Evolutionary conservation across 1,284 basidiomycete genomes (phyloP).

Genomic region (Hortiboletus rubellus): DNA sequence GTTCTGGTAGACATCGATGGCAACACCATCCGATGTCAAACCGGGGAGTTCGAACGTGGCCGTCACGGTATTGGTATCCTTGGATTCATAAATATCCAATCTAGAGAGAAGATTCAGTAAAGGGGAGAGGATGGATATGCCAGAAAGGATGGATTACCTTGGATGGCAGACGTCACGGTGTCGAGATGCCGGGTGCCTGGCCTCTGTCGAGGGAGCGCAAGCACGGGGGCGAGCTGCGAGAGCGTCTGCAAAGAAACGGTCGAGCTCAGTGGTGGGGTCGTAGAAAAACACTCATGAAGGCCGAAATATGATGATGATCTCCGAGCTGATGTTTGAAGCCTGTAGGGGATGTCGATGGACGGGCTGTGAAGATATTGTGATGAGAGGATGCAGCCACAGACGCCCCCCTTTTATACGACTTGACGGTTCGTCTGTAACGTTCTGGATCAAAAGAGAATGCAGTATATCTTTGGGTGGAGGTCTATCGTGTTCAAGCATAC

Average conservation of each 20-base stretch:
- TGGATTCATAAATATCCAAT: conserved; percentile 38
- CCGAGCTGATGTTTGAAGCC: neutral
- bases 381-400: neutral
- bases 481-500: neutral
- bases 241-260: conserved; percentile 12
- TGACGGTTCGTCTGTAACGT: neutral
- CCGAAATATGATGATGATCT: neutral
- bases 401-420: conserved; percentile 1
- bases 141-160: neutral
- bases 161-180: neutral
- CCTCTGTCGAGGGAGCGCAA: neutral
- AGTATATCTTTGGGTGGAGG: neutral
- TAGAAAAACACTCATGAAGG: conserved; percentile 14
- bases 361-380: neutral
- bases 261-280: conserved; percentile 6
- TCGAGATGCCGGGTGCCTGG: neutral
- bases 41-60: conserved; percentile 48
- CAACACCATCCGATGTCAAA: conserved; percentile 40
- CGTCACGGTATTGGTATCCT: conserved; percentile 38
- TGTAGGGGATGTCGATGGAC: no score
- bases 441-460: neutral
- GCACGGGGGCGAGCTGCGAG: neutral
- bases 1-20: conserved; percentile 40
- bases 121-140: rapidly evolving
- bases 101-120: conserved; percentile 8